phyloP scores from a whole-genome alignment of 2,329 filamentous ascomycete genomes.

The Camillea tinctor region DNA sequence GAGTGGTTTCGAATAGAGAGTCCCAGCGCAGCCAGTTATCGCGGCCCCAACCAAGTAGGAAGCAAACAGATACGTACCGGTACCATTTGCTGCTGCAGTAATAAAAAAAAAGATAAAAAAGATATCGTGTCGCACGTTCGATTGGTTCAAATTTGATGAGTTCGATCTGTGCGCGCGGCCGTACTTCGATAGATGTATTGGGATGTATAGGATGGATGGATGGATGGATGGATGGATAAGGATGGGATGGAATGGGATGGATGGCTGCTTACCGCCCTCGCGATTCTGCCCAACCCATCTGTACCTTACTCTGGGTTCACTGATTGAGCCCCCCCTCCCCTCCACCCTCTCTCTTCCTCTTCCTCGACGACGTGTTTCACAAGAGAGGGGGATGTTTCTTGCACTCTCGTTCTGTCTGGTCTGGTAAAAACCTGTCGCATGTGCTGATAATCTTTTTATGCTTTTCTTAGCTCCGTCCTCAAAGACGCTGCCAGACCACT shows the following conservation, averaged over 20 bases:
- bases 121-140: neutral
- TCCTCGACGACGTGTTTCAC: slow-evolving; percentile 27
- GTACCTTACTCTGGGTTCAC: neutral
- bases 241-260: neutral
- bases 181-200: no score
- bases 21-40: neutral
- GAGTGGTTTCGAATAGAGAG: slow-evolving; percentile 17
- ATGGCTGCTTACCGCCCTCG: neutral
- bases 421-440: slow-evolving; percentile 10
- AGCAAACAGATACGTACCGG: neutral
- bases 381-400: slow-evolving; percentile 26
- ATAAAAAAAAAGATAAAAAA: no score
- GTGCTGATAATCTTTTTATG: slow-evolving; percentile 28
- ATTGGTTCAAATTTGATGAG: neutral
- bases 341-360: slow-evolving; percentile 9
- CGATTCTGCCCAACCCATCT: neutral
- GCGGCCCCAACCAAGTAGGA: neutral
- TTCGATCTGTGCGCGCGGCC: neutral
- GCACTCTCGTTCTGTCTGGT: slow-evolving; percentile 15
- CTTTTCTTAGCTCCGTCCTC: slow-evolving; percentile 51
- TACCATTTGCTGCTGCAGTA: no score
- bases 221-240: neutral
- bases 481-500: slow-evolving; percentile 55
- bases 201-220: neutral
- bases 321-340: slow-evolving; percentile 1